Evolutionary conservation across 2,329 filamentous ascomycete genomes (phyloP).

Genomic region (Aspergillus piperis): DNA sequence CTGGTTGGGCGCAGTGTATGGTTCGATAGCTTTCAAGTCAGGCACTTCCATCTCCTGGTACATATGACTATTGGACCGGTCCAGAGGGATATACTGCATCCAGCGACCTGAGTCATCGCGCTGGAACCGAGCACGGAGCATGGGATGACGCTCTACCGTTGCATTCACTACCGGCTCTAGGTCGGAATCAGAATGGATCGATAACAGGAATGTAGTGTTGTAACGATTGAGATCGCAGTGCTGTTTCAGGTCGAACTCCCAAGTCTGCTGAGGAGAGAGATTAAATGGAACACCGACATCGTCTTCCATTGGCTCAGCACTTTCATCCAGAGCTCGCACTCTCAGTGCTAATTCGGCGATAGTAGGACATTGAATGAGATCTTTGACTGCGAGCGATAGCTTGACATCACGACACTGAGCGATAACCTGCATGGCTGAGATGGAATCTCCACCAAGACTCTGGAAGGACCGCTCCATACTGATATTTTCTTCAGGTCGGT

Average conservation of each 20-base stretch:
- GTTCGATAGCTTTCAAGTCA: neutral
- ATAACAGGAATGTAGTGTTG: constrained; percentile 1
- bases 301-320: neutral
- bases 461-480: constrained; percentile 52
- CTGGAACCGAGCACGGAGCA: neutral
- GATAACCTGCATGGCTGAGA: constrained; percentile 16
- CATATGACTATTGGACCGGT: neutral
- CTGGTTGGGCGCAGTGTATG: neutral
- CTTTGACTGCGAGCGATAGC: neutral
- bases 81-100: neutral
- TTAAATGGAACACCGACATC: neutral
- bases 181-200: neutral
- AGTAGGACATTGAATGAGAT: constrained; percentile 3
- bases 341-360: neutral
- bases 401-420: constrained; percentile 9
- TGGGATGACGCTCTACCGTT: neutral
- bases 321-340: neutral
- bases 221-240: neutral
- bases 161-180: neutral
- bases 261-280: neutral
- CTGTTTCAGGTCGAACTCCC: neutral
- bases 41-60: neutral
- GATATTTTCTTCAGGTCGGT: constrained; percentile 44
- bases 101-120: neutral
- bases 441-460: constrained; percentile 39